A percentile compares a stretch with the other conserved stretches of the same genome.
Evolutionary conservation across 2,329 filamentous ascomycete genomes (phyloP).

Genomic region (Neocucurbitaria cava): DNA sequence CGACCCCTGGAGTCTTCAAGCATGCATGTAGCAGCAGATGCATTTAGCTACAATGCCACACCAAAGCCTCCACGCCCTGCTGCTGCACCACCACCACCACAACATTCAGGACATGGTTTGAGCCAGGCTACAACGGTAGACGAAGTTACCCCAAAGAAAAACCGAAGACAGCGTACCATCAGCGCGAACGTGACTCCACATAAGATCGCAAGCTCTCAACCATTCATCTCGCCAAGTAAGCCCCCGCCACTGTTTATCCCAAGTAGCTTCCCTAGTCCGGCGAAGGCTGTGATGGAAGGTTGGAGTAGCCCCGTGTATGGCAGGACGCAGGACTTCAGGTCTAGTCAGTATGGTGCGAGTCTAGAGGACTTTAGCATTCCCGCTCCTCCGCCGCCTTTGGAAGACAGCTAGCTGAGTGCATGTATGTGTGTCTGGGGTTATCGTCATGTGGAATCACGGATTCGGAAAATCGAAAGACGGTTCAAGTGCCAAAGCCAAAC

Average conservation of each 20-base stretch:
- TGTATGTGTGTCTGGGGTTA: not conserved
- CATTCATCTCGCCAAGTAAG: constrained; percentile 28
- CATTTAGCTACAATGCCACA: constrained; percentile 36
- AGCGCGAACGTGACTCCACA: constrained; percentile 35
- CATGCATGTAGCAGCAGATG: constrained; percentile 33
- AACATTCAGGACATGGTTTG: constrained; percentile 13
- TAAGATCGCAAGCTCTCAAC: constrained; percentile 25
- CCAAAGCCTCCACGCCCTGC: constrained; percentile 12
- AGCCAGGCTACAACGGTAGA: constrained; percentile 47
- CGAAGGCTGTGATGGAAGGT: constrained; percentile 19
- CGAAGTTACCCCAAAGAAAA: constrained; percentile 30
- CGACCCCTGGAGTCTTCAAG: constrained; percentile 30
- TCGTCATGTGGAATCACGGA: not conserved
- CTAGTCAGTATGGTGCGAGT: constrained; percentile 26
- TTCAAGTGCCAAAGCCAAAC: not conserved
- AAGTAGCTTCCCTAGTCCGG: constrained; percentile 42
- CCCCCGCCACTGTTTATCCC: constrained; percentile 44
- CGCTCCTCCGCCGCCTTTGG: constrained; percentile 31
- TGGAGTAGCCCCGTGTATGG: constrained; percentile 36
- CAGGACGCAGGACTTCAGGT: constrained; percentile 16
- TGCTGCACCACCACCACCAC: not conserved
- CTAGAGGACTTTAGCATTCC: constrained; percentile 46
- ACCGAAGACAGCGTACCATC: constrained; percentile 9
- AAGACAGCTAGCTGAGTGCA: constrained; percentile 12
- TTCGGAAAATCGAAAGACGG: not conserved